Conservation (phyloP, 257 asterid species). For the Solanum lycopersicoides region DNA sequence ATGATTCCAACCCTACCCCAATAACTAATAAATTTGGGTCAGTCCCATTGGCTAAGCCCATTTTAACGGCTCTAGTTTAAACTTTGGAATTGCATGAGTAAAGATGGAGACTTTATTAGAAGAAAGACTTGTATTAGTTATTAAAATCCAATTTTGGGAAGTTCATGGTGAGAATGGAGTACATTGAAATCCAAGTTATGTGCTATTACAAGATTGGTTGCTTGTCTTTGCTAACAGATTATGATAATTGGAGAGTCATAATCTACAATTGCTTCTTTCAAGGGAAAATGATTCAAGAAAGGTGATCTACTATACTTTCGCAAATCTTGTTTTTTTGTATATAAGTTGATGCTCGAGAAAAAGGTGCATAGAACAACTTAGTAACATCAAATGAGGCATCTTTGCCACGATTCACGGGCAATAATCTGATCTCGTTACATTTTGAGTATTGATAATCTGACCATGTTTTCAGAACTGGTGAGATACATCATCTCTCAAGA, state of each 20-base stretch:
- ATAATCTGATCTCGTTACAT: background rate
- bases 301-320: no score
- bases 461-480: background rate
- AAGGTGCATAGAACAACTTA: background rate
- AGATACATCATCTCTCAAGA: background rate
- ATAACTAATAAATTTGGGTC: no score
- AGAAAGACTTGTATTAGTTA: background rate
- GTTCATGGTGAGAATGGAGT: no score
- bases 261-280: no score
- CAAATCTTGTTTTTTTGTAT: no score
- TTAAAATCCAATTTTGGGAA: background rate
- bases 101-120: background rate
- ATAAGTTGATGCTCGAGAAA: background rate
- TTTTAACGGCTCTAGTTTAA: background rate
- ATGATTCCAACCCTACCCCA: no score
- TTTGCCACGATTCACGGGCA: background rate
- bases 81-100: background rate
- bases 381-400: background rate
- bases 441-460: background rate
- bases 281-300: no score
- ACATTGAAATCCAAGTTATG: no score
- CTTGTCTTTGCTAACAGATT: background rate
- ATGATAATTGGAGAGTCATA: background rate
- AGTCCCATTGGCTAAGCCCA: no score
- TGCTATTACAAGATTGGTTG: background rate